Conservation (phyloP, 2,329 filamentous ascomycete genomes). For the Aspergillus novoparasiticus region DNA sequence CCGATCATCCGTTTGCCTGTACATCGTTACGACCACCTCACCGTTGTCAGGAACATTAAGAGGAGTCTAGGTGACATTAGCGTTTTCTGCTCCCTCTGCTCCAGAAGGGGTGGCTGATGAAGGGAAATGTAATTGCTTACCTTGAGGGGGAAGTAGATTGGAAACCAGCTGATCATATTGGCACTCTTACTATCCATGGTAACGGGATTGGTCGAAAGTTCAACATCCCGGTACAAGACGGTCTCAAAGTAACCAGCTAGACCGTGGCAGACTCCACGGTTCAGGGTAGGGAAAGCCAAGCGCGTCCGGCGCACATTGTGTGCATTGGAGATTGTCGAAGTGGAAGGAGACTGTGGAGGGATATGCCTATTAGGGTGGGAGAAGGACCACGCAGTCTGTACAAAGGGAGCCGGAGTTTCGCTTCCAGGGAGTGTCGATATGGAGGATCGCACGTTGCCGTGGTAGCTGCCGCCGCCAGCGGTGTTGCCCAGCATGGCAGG, state of each 20-base stretch:
- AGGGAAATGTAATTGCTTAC: constrained; percentile 52
- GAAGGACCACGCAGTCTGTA: constrained; percentile 50
- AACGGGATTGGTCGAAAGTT: constrained; percentile 90
- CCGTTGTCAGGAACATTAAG: constrained; percentile 81
- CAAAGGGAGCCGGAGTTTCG: constrained; percentile 39
- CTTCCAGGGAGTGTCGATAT: constrained; percentile 32
- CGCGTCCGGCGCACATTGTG: constrained; percentile 85
- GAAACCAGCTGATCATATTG: constrained; percentile 99
- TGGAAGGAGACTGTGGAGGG: constrained; percentile 32
- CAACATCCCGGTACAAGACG: constrained; percentile 82
- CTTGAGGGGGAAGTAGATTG: constrained; percentile 96
- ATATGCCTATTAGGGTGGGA: constrained; percentile 45
- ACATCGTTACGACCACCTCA: constrained; percentile 90
- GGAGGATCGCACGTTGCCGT: constrained; percentile 29
- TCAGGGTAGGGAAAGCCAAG: constrained; percentile 74
- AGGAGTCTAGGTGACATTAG: constrained; percentile 63
- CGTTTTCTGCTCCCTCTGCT: not conserved
- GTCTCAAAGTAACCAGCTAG: constrained; percentile 95
- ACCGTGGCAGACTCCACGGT: constrained; percentile 84
- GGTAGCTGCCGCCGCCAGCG: constrained; percentile 20
- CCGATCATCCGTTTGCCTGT: constrained; percentile 90
- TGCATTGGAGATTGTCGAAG: constrained; percentile 71
- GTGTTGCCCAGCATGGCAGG: constrained; percentile 33
- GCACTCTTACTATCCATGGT: constrained; percentile 90
- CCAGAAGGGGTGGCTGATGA: too few relatives aligned